These are phyloP conservation scores for Verticillium tricorpus DNA, from an alignment of 2,329 filamentous ascomycete genomes.

Conservation along the genomic window DNA sequence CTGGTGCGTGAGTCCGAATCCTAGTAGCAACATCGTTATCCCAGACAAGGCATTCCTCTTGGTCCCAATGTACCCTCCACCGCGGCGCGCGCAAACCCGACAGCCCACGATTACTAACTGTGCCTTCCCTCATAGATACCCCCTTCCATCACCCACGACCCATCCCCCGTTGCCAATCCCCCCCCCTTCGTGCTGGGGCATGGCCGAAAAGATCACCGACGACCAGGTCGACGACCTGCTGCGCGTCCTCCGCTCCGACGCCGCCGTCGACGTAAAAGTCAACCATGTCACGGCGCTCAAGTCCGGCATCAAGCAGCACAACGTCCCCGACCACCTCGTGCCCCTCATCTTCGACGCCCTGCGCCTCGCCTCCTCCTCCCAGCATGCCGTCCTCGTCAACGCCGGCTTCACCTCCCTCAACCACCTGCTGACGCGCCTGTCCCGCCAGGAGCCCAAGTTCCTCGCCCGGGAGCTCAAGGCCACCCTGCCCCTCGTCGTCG, in stretches of 20 bases:
- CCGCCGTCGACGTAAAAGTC: slow-evolving; percentile 66
- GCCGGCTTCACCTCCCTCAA: slow-evolving; percentile 84
- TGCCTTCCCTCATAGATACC: background rate
- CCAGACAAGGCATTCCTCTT: background rate
- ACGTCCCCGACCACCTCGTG: slow-evolving; percentile 73
- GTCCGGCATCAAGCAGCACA: slow-evolving; percentile 86
- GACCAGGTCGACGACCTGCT: slow-evolving; percentile 53
- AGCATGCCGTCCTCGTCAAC: slow-evolving; percentile 72
- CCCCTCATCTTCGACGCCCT: slow-evolving; percentile 77
- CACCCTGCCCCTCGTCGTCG: slow-evolving; percentile 71
- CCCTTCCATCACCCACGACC: background rate
- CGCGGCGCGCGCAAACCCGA: background rate
- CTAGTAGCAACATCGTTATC: background rate
- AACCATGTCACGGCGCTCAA: slow-evolving; percentile 70
- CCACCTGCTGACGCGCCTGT: slow-evolving; percentile 81
- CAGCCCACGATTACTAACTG: background rate
- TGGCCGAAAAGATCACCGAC: slow-evolving; percentile 57
- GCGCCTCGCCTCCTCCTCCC: slow-evolving; percentile 68
- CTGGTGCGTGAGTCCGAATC: background rate
- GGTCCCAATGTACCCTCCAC: background rate
- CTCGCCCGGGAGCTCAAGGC: slow-evolving; percentile 65
- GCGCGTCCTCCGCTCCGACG: slow-evolving; percentile 54
- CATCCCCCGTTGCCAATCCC: background rate
- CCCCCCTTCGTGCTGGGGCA: slow-evolving; percentile 17
- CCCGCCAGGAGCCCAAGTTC: slow-evolving; percentile 75